Base-by-base conservation (phyloP, 148 eudicot species). In the Polygonum maritimum region DNA sequence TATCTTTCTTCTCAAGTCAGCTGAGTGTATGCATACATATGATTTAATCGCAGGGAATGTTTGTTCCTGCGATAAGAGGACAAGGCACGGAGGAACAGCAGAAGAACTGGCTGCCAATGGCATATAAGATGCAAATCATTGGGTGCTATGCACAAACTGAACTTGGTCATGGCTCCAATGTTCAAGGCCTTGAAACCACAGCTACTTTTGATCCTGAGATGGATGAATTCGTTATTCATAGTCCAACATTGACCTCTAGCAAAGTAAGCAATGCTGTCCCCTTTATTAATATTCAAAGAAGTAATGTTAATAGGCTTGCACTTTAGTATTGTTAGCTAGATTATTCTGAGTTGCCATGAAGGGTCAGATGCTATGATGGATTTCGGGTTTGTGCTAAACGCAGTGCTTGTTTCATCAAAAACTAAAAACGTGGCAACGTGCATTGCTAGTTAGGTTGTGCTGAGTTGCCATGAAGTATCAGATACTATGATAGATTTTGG, bases 71-170 rank as follows among this genome's bases (percentile, higher is more conserved):
- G 55, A 88, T 95, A 47, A 92, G 88, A 82, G 99, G 96, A 52
- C 97, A 95, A 84, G 96, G 97, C 75, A 95, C 97, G 9, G 94
- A 95, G 57, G 99, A 95, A 78, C 99, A 95, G 83, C 94, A 88
- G 75, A 69, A 76, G 73, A 95, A 92, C 79, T 95, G 99, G 99
- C 86, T 95, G 84, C 90, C 97, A 22, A 76, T 95, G 86, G 99
- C 99, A 36, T 85, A 90, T 75, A 90, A 84, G 81, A 89, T 95
- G 99, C 88, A 92, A 78, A 95, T 95, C 16, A 95, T 95, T 80
- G 99, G 99, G 39, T 95, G 97, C 81, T 95, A 95, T 84, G 97
- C 99, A 36, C 99, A 95, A 83, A 95, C 99, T 60, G 99, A 95
- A 87, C 99, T 95, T 80, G 99, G 99, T 76, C 99, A 95, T 84